These are phyloP conservation scores for Pyrenopolyporus hunteri DNA, from an alignment of 495 filamentous ascomycete genomes.

Conservation along the genomic window DNA sequence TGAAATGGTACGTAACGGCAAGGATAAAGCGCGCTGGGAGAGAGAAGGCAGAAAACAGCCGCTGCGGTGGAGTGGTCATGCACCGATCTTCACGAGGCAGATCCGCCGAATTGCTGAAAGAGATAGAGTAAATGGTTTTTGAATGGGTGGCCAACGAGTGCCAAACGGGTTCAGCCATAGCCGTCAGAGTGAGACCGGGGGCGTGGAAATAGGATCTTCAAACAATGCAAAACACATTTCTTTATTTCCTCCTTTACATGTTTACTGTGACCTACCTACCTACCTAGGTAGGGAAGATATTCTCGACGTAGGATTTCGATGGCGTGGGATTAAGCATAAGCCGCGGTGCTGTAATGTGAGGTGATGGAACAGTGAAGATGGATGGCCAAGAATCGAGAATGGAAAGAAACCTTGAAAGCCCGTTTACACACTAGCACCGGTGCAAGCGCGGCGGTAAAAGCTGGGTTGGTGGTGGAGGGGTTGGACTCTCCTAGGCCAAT, in stretches of 20 bases:
- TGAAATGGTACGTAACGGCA: slow-evolving; percentile 15
- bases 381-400: slow-evolving; percentile 18
- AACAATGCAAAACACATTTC: slow-evolving; percentile 28
- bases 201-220: slow-evolving; percentile 21
- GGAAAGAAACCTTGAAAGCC: too few relatives aligned
- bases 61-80: slow-evolving; percentile 27
- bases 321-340: slow-evolving; percentile 18
- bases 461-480: slow-evolving; percentile 20
- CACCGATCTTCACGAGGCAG: slow-evolving; percentile 35
- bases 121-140: slow-evolving; percentile 33
- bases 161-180: too few relatives aligned
- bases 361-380: slow-evolving; percentile 6
- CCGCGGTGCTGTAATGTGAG: slow-evolving; percentile 2
- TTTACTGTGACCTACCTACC: slow-evolving; percentile 1
- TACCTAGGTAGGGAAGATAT: slow-evolving; percentile 3
- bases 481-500: slow-evolving; percentile 17
- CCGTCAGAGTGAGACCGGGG: background rate
- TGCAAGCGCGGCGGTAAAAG: slow-evolving; percentile 33
- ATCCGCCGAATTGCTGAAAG: slow-evolving; percentile 34
- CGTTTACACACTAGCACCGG: too few relatives aligned
- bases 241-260: slow-evolving; percentile 2
- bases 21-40: slow-evolving; percentile 14
- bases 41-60: slow-evolving; percentile 5
- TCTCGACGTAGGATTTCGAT: slow-evolving; percentile 5
- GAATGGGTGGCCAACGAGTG: slow-evolving; percentile 23